Percentiles rank a stretch among this genome's conserved stretches.
Conservation (phyloP, 495 filamentous ascomycete genomes). For the Aspergillus biplanus region DNA sequence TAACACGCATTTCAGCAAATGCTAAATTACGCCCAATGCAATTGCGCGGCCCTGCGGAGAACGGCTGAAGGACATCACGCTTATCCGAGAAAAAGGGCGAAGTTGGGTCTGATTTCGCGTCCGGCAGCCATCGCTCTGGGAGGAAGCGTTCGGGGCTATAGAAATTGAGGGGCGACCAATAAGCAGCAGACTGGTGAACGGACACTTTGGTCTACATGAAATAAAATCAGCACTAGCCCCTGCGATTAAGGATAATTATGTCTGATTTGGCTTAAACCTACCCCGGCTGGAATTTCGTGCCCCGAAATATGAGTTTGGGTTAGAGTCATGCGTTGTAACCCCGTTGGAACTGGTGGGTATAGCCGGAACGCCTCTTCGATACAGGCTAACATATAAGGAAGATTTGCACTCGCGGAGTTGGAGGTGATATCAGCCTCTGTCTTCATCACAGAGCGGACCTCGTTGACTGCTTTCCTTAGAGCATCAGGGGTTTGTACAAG, state of each 20-base stretch:
- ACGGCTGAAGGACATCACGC: slow-evolving; percentile 20
- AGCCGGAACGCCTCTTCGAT: too few relatives aligned
- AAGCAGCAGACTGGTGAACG: slow-evolving; percentile 1
- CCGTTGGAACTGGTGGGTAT: too few relatives aligned
- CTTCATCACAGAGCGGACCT: slow-evolving; percentile 36
- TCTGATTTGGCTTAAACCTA: background rate
- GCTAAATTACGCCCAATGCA: slow-evolving; percentile 22
- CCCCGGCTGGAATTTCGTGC: too few relatives aligned
- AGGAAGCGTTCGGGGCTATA: background rate
- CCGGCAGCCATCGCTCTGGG: slow-evolving; percentile 1
- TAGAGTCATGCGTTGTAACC: too few relatives aligned
- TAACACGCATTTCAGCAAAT: slow-evolving; percentile 21
- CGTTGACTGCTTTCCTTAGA: slow-evolving; percentile 18
- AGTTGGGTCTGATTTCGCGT: too few relatives aligned
- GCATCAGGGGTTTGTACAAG: slow-evolving; percentile 50
- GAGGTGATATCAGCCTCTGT: slow-evolving; percentile 43
- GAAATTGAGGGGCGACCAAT: background rate
- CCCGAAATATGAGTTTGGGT: too few relatives aligned
- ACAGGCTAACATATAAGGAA: too few relatives aligned
- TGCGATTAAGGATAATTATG: background rate
- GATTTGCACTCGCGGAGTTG: background rate
- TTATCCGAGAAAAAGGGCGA: background rate
- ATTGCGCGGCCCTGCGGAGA: slow-evolving; percentile 22
- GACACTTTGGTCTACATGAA: slow-evolving; percentile 1
- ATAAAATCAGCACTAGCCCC: too few relatives aligned